These are phyloP conservation scores for Monosporascus sp. DNA, from an alignment of 2,329 filamentous ascomycete species.

Conservation along the genomic window DNA sequence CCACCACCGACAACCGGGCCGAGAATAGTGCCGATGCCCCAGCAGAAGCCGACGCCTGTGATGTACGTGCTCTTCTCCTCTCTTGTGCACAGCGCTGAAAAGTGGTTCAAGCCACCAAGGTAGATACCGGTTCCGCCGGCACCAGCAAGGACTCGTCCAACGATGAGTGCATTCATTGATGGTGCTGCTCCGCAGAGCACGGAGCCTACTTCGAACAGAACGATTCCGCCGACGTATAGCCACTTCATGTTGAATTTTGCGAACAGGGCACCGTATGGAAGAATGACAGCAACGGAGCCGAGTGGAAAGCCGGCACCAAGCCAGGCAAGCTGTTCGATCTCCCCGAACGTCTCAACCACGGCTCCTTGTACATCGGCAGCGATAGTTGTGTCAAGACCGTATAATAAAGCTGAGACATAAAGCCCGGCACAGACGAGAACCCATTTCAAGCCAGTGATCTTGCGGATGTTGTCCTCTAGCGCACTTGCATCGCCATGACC, in stretches of 20 bases:
- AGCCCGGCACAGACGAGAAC: too few relatives aligned
- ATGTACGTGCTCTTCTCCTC: slow-evolving; percentile 20
- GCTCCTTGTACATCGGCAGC: slow-evolving; percentile 37
- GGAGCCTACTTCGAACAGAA: slow-evolving; percentile 16
- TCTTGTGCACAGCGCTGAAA: slow-evolving; percentile 16
- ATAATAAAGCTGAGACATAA: too few relatives aligned
- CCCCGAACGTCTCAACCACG: slow-evolving; percentile 30
- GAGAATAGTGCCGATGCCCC: slow-evolving; percentile 41
- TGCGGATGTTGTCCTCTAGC: too few relatives aligned
- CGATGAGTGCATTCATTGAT: slow-evolving; percentile 41
- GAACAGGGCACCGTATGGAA: slow-evolving; percentile 31
- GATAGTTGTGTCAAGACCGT: slow-evolving; percentile 42
- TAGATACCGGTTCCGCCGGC: slow-evolving; percentile 41
- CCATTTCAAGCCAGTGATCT: too few relatives aligned
- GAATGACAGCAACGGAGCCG: slow-evolving; percentile 30
- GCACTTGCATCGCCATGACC: too few relatives aligned
- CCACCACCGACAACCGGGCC: slow-evolving; percentile 35
- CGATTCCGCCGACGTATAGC: slow-evolving; percentile 19
- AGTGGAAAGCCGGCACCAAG: slow-evolving; percentile 30
- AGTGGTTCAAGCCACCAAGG: slow-evolving; percentile 21
- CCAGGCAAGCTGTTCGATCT: slow-evolving; percentile 34
- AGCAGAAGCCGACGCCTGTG: slow-evolving; percentile 20
- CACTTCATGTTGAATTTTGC: slow-evolving; percentile 38
- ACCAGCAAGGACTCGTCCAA: slow-evolving; percentile 40
- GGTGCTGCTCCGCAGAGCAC: slow-evolving; percentile 40